Percentiles rank a stretch among this genome's conserved stretches.
Evolutionary conservation across 495 filamentous ascomycete species (phyloP).

Genomic region (Penicilliopsis zonata): DNA sequence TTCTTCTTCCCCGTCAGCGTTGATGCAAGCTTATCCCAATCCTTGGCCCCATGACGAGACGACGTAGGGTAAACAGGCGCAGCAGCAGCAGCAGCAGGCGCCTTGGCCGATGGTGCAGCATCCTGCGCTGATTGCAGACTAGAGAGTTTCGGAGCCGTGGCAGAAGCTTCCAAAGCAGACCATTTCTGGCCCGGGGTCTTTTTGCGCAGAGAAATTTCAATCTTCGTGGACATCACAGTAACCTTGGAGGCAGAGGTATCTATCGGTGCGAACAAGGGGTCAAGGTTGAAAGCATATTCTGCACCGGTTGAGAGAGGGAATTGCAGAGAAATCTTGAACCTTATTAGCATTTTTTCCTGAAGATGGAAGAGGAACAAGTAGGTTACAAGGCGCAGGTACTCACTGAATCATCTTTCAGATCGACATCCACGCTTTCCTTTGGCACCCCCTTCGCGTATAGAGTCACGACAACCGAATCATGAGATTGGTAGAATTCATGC

Average conservation of each 20-base stretch:
- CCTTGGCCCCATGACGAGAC: conserved; percentile 67
- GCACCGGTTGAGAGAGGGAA: conserved; percentile 52
- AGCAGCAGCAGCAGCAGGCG: conserved; percentile 7
- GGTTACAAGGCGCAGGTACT: conserved; percentile 1
- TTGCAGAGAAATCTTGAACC: conserved; percentile 41
- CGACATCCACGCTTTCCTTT: conserved; percentile 45
- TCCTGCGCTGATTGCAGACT: conserved; percentile 13
- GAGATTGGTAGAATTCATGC: conserved; percentile 72
- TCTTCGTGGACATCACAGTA: conserved; percentile 64
- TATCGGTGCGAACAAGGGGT: conserved; percentile 59
- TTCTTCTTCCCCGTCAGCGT: conserved; percentile 40
- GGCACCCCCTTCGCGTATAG: conserved; percentile 62
- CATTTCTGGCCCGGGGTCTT: conserved; percentile 58
- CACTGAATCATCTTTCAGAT: conserved; percentile 46
- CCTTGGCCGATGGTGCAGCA: conserved; percentile 5
- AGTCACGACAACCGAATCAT: conserved; percentile 50
- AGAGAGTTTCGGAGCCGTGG: conserved; percentile 16
- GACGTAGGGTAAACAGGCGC: conserved; percentile 78
- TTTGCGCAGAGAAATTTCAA: conserved; percentile 73
- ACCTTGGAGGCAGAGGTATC: conserved; percentile 45
- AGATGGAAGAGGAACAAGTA: background rate
- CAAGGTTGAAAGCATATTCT: conserved; percentile 54
- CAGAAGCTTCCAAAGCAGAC: conserved; percentile 49
- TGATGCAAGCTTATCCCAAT: conserved; percentile 77
- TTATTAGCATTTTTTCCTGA: conserved; percentile 7